Evolutionary conservation across 805 yeast species (phyloP).

Genomic region (Candida ipomoeae): DNA sequence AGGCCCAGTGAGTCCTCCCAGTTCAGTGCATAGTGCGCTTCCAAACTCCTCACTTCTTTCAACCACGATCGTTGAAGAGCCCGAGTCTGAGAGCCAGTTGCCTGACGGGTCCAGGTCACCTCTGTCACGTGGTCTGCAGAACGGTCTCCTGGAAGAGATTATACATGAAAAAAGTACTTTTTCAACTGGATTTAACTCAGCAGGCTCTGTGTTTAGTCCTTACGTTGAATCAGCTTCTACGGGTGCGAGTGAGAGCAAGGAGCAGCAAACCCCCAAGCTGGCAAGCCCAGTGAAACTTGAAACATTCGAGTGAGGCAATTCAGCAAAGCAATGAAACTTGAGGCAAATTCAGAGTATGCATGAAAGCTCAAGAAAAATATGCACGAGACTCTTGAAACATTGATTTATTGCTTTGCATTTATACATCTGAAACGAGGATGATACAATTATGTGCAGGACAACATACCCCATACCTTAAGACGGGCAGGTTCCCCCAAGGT

Average conservation of each 20-base stretch:
- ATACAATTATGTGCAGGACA: not conserved
- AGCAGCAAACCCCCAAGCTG: not conserved
- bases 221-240: not conserved
- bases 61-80: constrained; percentile 14
- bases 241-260: not conserved
- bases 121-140: not conserved
- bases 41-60: constrained; percentile 8
- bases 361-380: not conserved
- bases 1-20: not conserved
- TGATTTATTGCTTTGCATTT: not conserved
- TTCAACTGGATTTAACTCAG: constrained; percentile 1
- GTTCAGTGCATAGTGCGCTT: not conserved
- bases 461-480: not conserved
- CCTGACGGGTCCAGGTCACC: not conserved
- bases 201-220: constrained; percentile 2
- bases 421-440: not conserved
- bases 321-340: too few species aligned
- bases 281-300: not conserved
- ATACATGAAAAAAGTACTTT: not conserved
- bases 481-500: not conserved
- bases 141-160: not conserved
- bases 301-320: not conserved
- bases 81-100: constrained; percentile 11
- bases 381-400: not conserved
- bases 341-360: too few species aligned